phyloP scores from a whole-genome alignment of 805 yeast genomes.

The Barnettozyma siamensis region DNA sequence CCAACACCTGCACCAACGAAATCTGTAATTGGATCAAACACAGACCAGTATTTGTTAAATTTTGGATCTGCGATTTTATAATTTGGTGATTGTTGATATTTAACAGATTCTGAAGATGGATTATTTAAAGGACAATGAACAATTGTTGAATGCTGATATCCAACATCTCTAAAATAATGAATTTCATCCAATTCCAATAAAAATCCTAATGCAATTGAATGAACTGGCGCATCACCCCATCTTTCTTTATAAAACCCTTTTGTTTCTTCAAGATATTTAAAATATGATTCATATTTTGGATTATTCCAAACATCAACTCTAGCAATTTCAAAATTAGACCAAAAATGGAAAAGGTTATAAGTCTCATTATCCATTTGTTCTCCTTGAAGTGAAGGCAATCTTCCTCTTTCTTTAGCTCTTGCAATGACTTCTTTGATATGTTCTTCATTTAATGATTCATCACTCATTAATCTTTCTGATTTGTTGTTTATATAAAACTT shows the following conservation, averaged over 20 bases:
- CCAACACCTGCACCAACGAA: slow-evolving; percentile 57
- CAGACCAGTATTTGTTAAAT: slow-evolving; percentile 20
- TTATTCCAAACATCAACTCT: slow-evolving; percentile 68
- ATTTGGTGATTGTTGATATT: slow-evolving; percentile 26
- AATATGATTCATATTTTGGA: slow-evolving; percentile 58
- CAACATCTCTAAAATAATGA: slow-evolving; percentile 91
- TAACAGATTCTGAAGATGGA: slow-evolving; percentile 42
- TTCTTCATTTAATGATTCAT: slow-evolving; percentile 24
- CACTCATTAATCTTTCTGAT: slow-evolving; percentile 2
- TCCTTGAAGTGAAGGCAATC: slow-evolving; percentile 31
- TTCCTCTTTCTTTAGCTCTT: slow-evolving; percentile 30
- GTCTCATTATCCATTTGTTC: slow-evolving; percentile 63
- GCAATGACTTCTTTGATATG: slow-evolving; percentile 34
- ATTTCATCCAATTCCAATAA: slow-evolving; percentile 61
- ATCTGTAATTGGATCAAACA: slow-evolving; percentile 30
- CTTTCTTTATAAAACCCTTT: slow-evolving; percentile 89
- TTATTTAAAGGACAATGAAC: slow-evolving; percentile 82
- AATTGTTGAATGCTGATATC: slow-evolving; percentile 75
- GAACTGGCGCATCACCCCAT: slow-evolving; percentile 98
- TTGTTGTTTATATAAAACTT: neutral
- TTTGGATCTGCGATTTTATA: slow-evolving; percentile 19
- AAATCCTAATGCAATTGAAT: slow-evolving; percentile 80
- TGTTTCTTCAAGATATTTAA: slow-evolving; percentile 57
- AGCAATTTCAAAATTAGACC: slow-evolving; percentile 94
- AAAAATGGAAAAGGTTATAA: slow-evolving; percentile 80